These are phyloP conservation scores for Colletotrichum paranaense DNA, from an alignment of 2,329 filamentous ascomycete genomes.

Conservation along the genomic window DNA sequence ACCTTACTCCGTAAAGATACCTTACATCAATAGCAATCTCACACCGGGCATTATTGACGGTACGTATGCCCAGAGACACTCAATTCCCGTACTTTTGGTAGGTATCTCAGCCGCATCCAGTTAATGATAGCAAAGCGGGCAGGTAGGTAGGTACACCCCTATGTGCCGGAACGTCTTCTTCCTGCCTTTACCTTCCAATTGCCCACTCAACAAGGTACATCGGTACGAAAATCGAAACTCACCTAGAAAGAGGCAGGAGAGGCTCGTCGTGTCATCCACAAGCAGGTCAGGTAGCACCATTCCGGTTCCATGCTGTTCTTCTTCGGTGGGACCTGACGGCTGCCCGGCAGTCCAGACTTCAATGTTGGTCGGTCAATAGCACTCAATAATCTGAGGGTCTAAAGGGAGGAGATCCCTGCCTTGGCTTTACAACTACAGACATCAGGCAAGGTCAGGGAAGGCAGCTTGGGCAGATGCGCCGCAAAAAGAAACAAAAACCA, in stretches of 20 bases:
- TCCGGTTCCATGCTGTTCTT: background rate
- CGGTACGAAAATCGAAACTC: background rate
- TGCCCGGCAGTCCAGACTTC: background rate
- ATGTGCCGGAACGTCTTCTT: background rate
- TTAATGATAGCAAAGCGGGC: background rate
- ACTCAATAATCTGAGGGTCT: background rate
- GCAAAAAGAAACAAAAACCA: background rate
- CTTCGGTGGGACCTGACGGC: slow-evolving; percentile 6
- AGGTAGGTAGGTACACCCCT: background rate
- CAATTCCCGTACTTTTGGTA: background rate
- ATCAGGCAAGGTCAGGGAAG: slow-evolving; percentile 4
- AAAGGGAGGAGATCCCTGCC: background rate
- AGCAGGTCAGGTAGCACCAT: slow-evolving; percentile 11
- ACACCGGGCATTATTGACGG: background rate
- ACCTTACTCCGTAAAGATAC: too few species aligned
- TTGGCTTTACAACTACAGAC: background rate
- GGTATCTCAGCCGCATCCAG: background rate
- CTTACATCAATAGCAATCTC: slow-evolving; percentile 9
- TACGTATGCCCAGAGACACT: background rate
- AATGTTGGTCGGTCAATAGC: background rate
- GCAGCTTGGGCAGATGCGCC: slow-evolving; percentile 6
- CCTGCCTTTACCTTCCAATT: background rate
- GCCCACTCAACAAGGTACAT: background rate
- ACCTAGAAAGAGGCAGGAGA: background rate
- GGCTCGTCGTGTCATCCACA: slow-evolving; percentile 8